A percentile compares a stretch with the other conserved stretches of the same genome.
Evolutionary conservation across 441 rosid genomes (phyloP).

Genomic region (Populus hybrid): DNA sequence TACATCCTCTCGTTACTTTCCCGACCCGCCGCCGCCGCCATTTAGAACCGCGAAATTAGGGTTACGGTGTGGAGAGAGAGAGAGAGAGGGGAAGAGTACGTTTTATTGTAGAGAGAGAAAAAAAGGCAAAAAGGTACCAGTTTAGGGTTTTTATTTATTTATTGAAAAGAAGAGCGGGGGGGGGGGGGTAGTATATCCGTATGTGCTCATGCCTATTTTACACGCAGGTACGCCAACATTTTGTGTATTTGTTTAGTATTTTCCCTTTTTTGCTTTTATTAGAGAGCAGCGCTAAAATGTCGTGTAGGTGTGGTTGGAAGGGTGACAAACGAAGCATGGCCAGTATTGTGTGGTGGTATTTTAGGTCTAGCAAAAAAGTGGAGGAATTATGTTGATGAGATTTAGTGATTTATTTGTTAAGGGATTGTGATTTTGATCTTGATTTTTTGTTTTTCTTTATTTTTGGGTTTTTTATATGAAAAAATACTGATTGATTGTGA

Average conservation of each 20-base stretch:
- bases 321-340: no score
- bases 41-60: slow-evolving; percentile 17
- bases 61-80: background rate
- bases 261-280: background rate
- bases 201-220: no score
- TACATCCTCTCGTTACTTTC: slow-evolving; percentile 50
- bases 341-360: no score
- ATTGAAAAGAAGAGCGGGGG: background rate
- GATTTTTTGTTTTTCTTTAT: no score
- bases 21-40: slow-evolving; percentile 60
- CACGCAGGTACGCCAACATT: background rate
- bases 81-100: background rate
- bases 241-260: background rate
- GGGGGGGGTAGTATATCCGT: background rate
- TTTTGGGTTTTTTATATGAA: no score
- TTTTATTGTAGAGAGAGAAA: background rate
- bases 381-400: no score
- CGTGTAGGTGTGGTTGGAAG: background rate
- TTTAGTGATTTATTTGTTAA: no score
- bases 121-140: background rate
- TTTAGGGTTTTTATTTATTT: slow-evolving; percentile 29
- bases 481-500: no score
- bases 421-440: no score
- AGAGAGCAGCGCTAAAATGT: no score
- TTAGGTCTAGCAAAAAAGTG: no score